These are phyloP conservation scores for Sporothrix dimorphospora DNA, from an alignment of 2,329 filamentous ascomycete genomes.

Conservation along the genomic window DNA sequence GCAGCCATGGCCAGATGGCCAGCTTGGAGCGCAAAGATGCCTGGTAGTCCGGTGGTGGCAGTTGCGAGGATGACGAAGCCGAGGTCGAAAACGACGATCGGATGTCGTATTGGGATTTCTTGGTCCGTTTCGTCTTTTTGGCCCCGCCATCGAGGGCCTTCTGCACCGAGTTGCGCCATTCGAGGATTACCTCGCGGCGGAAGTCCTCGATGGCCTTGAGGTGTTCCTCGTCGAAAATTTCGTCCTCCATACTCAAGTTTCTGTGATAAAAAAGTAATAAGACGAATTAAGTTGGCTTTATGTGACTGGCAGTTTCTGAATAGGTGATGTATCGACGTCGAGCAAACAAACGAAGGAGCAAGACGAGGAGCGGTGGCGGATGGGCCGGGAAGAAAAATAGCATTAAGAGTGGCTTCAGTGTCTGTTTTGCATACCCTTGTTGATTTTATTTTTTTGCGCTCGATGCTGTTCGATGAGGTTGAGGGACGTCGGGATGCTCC, in stretches of 20 bases:
- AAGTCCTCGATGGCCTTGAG: slow-evolving; percentile 2
- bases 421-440: no score
- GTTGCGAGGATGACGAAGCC: neutral
- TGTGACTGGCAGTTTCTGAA: neutral
- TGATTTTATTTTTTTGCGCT: no score
- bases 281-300: neutral
- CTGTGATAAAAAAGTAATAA: neutral
- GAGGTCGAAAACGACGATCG: slow-evolving; percentile 20
- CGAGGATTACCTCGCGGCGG: slow-evolving; percentile 11
- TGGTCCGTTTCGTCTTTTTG: neutral
- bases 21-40: slow-evolving; percentile 19
- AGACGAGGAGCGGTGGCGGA: no score
- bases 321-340: no score
- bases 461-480: no score
- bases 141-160: neutral
- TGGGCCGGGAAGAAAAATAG: no score
- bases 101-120: neutral
- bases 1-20: slow-evolving; percentile 27
- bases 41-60: slow-evolving; percentile 33
- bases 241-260: neutral
- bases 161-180: slow-evolving; percentile 21
- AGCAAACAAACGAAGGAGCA: neutral
- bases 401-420: no score
- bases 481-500: no score
- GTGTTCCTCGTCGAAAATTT: slow-evolving; percentile 1